Percentiles rank a stretch among this genome's conserved stretches.
Conservation (phyloP, 768 basidiomycete genomes). For the Baorangia bicolor region DNA sequence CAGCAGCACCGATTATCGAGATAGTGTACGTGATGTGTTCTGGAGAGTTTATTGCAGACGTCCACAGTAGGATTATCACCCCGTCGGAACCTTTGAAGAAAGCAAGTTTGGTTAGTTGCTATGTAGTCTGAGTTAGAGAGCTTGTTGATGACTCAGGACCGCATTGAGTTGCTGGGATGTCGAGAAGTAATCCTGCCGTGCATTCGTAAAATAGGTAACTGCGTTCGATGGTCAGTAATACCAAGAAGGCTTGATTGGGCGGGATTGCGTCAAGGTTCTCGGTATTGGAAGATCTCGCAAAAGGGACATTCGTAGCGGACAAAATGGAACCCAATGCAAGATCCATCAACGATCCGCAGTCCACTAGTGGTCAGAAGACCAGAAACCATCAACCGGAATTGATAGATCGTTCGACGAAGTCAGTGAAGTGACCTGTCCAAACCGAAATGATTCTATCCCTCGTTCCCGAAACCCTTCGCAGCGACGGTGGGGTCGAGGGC, state of each 20-base stretch:
- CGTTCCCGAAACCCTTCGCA: conserved; percentile 47
- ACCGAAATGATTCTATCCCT: conserved; percentile 45
- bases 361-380: conserved; percentile 56
- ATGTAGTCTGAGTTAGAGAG: conserved; percentile 42
- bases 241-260: conserved; percentile 48
- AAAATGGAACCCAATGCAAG: conserved; percentile 57
- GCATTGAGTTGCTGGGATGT: conserved; percentile 55
- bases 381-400: conserved; percentile 46
- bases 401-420: conserved; percentile 63
- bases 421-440: conserved; percentile 51
- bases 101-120: conserved; percentile 48
- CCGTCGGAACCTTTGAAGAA: conserved; percentile 55
- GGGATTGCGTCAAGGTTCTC: conserved; percentile 45
- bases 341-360: conserved; percentile 48
- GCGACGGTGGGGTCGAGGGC: conserved; percentile 54
- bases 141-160: conserved; percentile 58
- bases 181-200: conserved; percentile 51
- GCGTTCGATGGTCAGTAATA: conserved; percentile 47
- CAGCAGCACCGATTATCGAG: conserved; percentile 52
- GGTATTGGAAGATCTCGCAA: conserved; percentile 43
- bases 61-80: conserved; percentile 39
- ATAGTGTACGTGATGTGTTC: conserved; percentile 55
- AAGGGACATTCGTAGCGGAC: conserved; percentile 45
- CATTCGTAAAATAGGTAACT: conserved; percentile 58
- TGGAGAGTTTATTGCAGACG: conserved; percentile 54